A percentile compares a stretch with the other conserved stretches of the same genome.
These are phyloP conservation scores for Clarireedia sp. DNA, from an alignment of 2,329 filamentous ascomycete genomes.

Conservation along the genomic window DNA sequence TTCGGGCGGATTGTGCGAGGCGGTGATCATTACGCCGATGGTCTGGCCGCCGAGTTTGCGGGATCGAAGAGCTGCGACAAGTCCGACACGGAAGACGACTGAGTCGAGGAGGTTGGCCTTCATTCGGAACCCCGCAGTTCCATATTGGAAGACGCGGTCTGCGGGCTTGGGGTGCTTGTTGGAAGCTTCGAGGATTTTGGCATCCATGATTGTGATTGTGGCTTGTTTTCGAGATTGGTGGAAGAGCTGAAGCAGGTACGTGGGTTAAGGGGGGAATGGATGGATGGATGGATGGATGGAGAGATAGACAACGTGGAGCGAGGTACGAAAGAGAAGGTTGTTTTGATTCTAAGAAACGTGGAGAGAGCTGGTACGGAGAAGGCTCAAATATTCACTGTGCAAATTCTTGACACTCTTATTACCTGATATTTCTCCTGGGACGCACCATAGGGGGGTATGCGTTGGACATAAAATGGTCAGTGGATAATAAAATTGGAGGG, in stretches of 20 bases:
- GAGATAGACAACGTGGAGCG: neutral
- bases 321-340: neutral
- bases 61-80: constrained; percentile 81
- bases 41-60: constrained; percentile 83
- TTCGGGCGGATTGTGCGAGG: constrained; percentile 81
- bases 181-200: constrained; percentile 50
- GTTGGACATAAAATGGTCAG: constrained; percentile 7
- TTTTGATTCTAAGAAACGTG: neutral
- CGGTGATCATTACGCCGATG: constrained; percentile 95
- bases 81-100: constrained; percentile 84
- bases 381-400: no score
- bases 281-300: neutral
- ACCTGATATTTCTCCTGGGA: neutral
- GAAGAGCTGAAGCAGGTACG: neutral
- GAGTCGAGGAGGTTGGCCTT: constrained; percentile 76
- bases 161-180: constrained; percentile 51
- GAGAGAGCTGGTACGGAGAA: no score
- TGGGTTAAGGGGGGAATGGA: neutral
- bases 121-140: constrained; percentile 62
- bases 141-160: constrained; percentile 53
- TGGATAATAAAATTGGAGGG: neutral
- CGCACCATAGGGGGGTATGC: constrained; percentile 6
- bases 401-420: neutral
- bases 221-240: neutral
- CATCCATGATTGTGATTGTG: constrained; percentile 35